Evolutionary conservation across 805 yeast species (phyloP), one percentile per base, ranked within the genome.

Genomic region (Wickerhamomyces rabaulensis): DNA sequence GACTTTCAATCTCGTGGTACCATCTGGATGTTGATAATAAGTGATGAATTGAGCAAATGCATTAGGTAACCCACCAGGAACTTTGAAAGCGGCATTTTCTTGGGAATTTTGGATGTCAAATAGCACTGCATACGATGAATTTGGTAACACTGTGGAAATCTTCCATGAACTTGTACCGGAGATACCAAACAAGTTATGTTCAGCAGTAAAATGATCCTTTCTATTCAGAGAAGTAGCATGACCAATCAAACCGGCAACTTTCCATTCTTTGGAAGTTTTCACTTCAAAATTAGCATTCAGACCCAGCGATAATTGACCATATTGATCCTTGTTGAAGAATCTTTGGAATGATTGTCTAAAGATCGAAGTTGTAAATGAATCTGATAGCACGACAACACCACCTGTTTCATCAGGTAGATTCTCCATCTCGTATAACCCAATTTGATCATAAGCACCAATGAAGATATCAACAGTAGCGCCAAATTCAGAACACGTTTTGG

Each of bases 351-450:
- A 80, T 63, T 82, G 87, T 55, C 77, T 79, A 68, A 82, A 82
- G 50, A 82, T 82, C 1, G 87, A 76, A 0, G 87, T 82, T 29
- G 77, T 73, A 57, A 82, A 82, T 4, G 83, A 76, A 64, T 82
- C 89, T 46, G 82, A 70, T 68, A 81, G 73, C 3, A 82, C 79
- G 22, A 80, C 72, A 3, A 68, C 67, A 43, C 89, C 89, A 23
- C 88, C 88, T 10, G 87, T 80, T 48, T 70, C 70, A 55, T 73
- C 70, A 43, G 79, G 67, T 10, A 82, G 62, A 15, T 73, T 68
- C 48, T 78, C 82, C 88, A 82, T 83, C 59, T 82, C 89, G 51
- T 66, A 75, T 27, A 82, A 65, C 0, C 89, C 89, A 39, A 80
- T 73, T 61, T 82, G 89, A 61, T 82, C 88, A 59, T 82, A 82